Percentiles rank a stretch among this genome's conserved stretches.
Conservation (phyloP, 2,329 filamentous ascomycete species). For the Xylaria multiplex region DNA sequence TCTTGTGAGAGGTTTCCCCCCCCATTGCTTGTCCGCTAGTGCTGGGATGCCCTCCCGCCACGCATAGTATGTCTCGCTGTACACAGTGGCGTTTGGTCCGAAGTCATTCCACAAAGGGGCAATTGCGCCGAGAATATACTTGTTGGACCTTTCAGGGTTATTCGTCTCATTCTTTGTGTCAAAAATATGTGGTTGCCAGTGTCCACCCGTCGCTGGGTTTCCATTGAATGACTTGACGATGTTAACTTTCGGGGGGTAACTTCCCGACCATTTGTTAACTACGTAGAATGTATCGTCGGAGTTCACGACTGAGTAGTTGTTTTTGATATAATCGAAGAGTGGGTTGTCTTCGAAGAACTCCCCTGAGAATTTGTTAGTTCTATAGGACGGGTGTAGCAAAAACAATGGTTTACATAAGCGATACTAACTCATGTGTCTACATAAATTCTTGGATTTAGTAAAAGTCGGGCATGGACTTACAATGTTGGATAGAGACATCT, state of each 20-base stretch:
- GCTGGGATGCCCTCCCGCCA: conserved; percentile 62
- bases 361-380: conserved; percentile 46
- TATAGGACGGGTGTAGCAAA: background rate
- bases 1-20: conserved; percentile 55
- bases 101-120: conserved; percentile 66
- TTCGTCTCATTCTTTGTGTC: conserved; percentile 59
- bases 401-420: background rate
- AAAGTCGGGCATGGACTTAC: conserved; percentile 23
- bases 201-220: conserved; percentile 51
- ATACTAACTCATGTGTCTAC: background rate
- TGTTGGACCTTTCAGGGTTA: conserved; percentile 55
- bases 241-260: conserved; percentile 59
- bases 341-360: conserved; percentile 64
- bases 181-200: conserved; percentile 62
- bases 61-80: conserved; percentile 63
- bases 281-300: conserved; percentile 64
- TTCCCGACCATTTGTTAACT: conserved; percentile 59
- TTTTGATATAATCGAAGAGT: conserved; percentile 53
- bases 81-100: conserved; percentile 61
- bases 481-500: conserved; percentile 64
- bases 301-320: conserved; percentile 62
- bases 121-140: conserved; percentile 59
- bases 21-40: conserved; percentile 64
- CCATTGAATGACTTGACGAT: conserved; percentile 59
- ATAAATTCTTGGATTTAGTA: background rate